A percentile compares a stretch with the other conserved stretches of the same genome.
Conservation (phyloP, 2,329 filamentous ascomycete genomes). For the Cercospora nicotianae region DNA sequence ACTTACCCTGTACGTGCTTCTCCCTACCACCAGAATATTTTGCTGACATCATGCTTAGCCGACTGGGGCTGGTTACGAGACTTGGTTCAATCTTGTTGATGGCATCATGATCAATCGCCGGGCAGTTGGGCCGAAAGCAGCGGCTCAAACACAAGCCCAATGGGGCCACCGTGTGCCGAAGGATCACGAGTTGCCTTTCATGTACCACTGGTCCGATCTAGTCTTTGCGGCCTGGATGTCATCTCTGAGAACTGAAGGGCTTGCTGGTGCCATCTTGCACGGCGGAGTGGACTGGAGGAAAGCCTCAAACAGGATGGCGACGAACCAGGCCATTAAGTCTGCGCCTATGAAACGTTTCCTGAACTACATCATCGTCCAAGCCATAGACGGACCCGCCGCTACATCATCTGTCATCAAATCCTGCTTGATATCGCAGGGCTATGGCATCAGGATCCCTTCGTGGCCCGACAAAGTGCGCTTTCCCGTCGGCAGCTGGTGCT, state of each 20-base stretch:
- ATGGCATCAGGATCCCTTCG: neutral
- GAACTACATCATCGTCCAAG: neutral
- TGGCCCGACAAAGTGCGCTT: neutral
- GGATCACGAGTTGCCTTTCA: neutral
- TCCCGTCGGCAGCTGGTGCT: neutral
- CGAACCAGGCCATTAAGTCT: neutral
- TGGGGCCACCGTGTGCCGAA: neutral
- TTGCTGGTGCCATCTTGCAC: too few species aligned
- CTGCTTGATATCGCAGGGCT: neutral
- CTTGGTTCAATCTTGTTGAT: neutral
- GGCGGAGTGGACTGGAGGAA: too few species aligned
- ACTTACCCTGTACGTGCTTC: neutral
- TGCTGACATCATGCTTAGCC: neutral
- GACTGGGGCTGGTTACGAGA: neutral
- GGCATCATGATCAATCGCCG: neutral
- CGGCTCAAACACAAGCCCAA: neutral
- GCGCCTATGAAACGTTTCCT: neutral
- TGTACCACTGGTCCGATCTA: neutral
- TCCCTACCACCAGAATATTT: too few species aligned
- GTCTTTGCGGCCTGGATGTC: neutral
- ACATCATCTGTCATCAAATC: neutral
- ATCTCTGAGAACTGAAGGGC: neutral
- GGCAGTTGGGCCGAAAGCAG: neutral
- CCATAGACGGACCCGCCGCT: neutral
- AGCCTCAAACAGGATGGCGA: neutral